Percentiles rank a stretch among this genome's conserved stretches.
These are phyloP conservation scores for Ophiostoma australiae DNA, from an alignment of 2,329 filamentous ascomycete genomes.

Conservation along the genomic window DNA sequence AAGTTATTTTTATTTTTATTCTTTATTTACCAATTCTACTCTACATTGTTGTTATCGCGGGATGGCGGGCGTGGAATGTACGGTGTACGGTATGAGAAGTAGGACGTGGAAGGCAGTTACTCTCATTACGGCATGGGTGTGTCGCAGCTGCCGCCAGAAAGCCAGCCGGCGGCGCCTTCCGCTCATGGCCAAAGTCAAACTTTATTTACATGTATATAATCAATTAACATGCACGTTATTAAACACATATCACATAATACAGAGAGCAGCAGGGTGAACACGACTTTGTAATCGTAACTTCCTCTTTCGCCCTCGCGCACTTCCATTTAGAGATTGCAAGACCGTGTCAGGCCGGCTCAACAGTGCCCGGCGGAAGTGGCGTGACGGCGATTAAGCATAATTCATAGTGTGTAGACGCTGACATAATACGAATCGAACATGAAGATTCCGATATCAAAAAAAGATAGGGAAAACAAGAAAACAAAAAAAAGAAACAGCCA, in stretches of 20 bases:
- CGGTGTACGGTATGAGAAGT: background rate
- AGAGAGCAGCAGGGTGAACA: background rate
- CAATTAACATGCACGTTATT: background rate
- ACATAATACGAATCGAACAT: background rate
- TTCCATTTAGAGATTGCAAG: background rate
- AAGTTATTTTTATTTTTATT: background rate
- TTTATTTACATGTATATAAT: background rate
- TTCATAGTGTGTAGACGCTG: no score
- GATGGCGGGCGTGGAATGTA: background rate
- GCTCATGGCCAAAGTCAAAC: background rate
- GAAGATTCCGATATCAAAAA: background rate
- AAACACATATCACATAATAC: background rate
- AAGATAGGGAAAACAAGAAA: background rate
- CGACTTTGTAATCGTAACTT: background rate
- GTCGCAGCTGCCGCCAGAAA: background rate
- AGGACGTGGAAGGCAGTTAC: background rate
- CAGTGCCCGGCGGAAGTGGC: background rate
- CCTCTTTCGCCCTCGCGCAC: background rate
- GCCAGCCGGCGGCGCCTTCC: background rate
- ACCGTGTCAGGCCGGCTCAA: background rate
- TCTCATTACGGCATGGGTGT: background rate
- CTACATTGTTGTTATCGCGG: background rate
- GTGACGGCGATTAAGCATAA: background rate
- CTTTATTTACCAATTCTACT: background rate
- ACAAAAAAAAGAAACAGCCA: background rate